Conservation (phyloP, 495 filamentous ascomycete species). For the Staphylotrichum longicolle region DNA sequence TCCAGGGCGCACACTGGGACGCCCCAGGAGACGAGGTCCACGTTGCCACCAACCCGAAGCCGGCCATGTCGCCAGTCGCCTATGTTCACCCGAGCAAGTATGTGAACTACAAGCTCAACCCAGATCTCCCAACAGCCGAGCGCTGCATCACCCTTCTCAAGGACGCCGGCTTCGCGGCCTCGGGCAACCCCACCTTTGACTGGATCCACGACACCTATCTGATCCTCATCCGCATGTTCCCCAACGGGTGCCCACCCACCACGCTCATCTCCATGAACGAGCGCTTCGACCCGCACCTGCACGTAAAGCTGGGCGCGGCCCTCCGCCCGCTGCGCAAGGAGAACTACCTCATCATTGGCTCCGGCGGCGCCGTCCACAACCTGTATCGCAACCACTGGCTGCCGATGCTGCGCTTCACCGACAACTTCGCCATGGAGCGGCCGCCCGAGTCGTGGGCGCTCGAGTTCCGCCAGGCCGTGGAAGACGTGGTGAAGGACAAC, state of each 20-base stretch:
- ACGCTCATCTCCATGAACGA: conserved; percentile 58
- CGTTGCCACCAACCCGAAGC: conserved; percentile 55
- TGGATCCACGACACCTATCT: conserved; percentile 65
- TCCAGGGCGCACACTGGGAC: conserved; percentile 61
- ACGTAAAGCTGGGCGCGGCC: conserved; percentile 53
- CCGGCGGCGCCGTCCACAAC: conserved; percentile 63
- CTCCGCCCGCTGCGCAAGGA: conserved; percentile 51
- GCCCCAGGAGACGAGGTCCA: conserved; percentile 45
- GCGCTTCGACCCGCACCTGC: conserved; percentile 60
- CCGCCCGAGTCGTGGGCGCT: conserved; percentile 56
- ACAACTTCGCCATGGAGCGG: conserved; percentile 58
- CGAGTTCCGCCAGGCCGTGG: conserved; percentile 53
- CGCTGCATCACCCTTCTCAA: background rate
- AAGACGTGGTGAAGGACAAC: conserved; percentile 43
- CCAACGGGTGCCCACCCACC: conserved; percentile 53
- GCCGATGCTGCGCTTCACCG: conserved; percentile 56
- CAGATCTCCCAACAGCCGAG: conserved; percentile 43
- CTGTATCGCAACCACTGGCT: conserved; percentile 62
- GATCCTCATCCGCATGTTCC: conserved; percentile 64
- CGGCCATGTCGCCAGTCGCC: conserved; percentile 55
- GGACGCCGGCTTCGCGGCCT: conserved; percentile 20
- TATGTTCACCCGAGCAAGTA: conserved; percentile 61
- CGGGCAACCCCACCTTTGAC: conserved; percentile 39
- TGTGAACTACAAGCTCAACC: conserved; percentile 53
- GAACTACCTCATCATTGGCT: conserved; percentile 54